Conservation (phyloP, 345 rosid species). For the Camelina neglecta region DNA sequence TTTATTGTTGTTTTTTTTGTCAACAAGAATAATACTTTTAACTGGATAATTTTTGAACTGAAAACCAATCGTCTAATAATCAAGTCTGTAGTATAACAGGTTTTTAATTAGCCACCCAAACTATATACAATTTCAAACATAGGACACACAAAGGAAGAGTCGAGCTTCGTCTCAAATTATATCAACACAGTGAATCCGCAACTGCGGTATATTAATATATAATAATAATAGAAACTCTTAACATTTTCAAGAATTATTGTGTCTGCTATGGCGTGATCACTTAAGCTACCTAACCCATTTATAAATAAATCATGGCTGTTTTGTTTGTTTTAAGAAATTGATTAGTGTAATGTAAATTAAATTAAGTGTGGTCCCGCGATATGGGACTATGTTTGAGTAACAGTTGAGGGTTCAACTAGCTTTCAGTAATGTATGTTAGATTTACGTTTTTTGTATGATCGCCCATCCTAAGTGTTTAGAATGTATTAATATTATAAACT, state of each 20-base stretch:
- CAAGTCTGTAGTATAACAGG: neutral
- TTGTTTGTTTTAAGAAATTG: conserved; percentile 9
- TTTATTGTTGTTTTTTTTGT: too few species aligned
- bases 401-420: conserved; percentile 3
- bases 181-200: neutral
- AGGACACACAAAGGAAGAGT: neutral
- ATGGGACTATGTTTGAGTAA: conserved; percentile 6
- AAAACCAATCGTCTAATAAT: neutral
- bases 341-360: conserved; percentile 8
- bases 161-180: neutral
- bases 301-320: conserved; percentile 18
- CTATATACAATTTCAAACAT: neutral
- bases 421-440: conserved; percentile 3
- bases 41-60: neutral
- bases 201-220: neutral
- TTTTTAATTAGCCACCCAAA: neutral
- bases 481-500: neutral
- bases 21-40: neutral
- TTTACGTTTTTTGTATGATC: conserved; percentile 1
- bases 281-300: conserved; percentile 43
- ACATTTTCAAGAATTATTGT: conserved; percentile 32
- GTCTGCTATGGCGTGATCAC: conserved; percentile 45
- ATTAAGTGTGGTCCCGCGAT: conserved; percentile 20
- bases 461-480: conserved; percentile 2
- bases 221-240: neutral